Evolutionary conservation across 352 stramenopile species (phyloP), one percentile per base, ranked within the genome.

Genomic region (Phytophthora sp.): DNA sequence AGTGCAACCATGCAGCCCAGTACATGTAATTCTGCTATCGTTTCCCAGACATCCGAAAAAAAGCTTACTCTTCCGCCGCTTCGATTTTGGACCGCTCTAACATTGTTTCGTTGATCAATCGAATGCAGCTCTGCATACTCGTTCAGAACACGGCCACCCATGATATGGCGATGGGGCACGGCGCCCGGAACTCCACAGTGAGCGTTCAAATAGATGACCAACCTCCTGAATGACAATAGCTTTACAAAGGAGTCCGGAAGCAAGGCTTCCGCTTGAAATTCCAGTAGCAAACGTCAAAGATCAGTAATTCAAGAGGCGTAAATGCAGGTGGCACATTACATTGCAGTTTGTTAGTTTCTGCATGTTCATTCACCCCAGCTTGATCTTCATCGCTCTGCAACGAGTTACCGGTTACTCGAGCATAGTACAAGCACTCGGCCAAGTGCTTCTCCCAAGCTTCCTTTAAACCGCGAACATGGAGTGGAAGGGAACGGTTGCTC

Each of bases 51-150:
- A 33, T 33, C 29, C 9, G 29, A 64, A 6, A 57, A 15, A 5
- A 64, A 55, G 29, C 57, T 49, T 27, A 45, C 35, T 29, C 57
- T 65, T 36, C 45, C 57, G n/a, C 57, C 57, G 6, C 35, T 53
- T 57, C 20, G 35, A 30, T 57, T 42, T 11, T 57, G 57, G 1
- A 57, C 18, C 7, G 24, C 8, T n/a, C 23, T 4, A 29, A 57
- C 45, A 23, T 41, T 42, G n/a, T 65, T 8, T 9, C 36, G 57
- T 35, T 65, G 45, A 20, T 53, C 46, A 20, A 29, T 27, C 3
- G 46, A 52, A 21, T 57, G 36, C 20, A 53, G 12, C 3, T 45
- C 38, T 26, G 35, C 46, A 52, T 53, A 65, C 26, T 57, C 57
- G 9, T 57, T 24, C 7, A 65, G 57, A 7, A 66, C 29, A 18